Base-by-base conservation (phyloP, 176 grass and related monocot genomes). In the Phoenix roebelenii region DNA sequence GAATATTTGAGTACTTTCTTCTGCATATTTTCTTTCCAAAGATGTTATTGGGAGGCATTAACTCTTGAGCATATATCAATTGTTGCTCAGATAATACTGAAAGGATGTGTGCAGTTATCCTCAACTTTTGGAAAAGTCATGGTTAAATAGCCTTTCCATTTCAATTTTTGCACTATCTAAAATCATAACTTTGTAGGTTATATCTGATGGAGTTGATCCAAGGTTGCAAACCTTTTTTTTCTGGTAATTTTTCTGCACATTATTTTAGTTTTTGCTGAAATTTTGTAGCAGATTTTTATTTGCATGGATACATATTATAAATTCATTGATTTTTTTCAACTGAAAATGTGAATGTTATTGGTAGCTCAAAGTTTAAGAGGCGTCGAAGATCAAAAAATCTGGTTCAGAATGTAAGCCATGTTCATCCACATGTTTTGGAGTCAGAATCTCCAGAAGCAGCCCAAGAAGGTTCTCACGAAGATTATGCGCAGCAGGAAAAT, bases 211-310 rank as follows among this genome's bases (percentile, higher is more conserved):
- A 63, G 64, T 88, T 81, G 87, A 98, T 92, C 93, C 93, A 73
- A 85, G 87, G 53, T 76, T 92, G 58, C 93, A 98, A 70, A 98
- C 87, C 20, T 98, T 98, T 83, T 92, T 70, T 25, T 98, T 89
- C 66, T 65, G 79, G 87, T 98, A 89, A 25, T 48, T 71, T 18
- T 18, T 70, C 60, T 44, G 26, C 58, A 44, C 17, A 66, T 61
- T 72, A 58, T 63, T 72, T 55, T 70, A 23, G 59, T 56, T n/a
- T 7, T 57, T 23, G 15, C 22, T 52, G 1, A 17, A 66, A 14
- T 15, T 19, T n/a, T 69, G 4, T 35, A 18, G 35, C 16, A 16
- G 51, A 4, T 16, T 5, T 5, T 67, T 51, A 15, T 51, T 49
- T 60, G 44, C 59, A 51, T 52, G 2, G 7, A 51, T 23, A 49